Base-by-base conservation (phyloP, 2,329 filamentous ascomycete genomes). In the Fusarium sp. region DNA sequence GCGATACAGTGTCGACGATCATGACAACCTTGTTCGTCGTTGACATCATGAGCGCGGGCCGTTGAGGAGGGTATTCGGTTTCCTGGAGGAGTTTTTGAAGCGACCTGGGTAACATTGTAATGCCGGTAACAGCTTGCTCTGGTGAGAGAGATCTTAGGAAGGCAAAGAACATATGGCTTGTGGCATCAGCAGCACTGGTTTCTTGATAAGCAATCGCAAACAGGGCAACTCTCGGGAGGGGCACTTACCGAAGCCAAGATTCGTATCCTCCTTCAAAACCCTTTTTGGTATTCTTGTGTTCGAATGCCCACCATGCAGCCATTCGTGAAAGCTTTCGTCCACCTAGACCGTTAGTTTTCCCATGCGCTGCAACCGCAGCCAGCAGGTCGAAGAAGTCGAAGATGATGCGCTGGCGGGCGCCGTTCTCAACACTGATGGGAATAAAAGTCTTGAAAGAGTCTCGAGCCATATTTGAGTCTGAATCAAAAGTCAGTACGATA, bases 261-360 rank as follows among this genome's bases (percentile, higher is more conserved):
- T 92, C 92, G 80, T 99, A 99, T 55, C 95, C 94, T 40, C 93
- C 93, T 71, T 98, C 96, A 73, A 99, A 99, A 17, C 96, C 96
- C 76, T 92, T 95, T 41, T 92, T 92, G 8, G 89, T 89, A 76
- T 98, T 94, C 46, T 85, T 87, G 71, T 96, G 93, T 75, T 97
- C 95, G 77, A 99, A 99, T 1, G 95, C 94, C 96, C 96, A 99
- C 96, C 96, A 99, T 45, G 94, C 94, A 40, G 95, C 96, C 86
- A 97, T 93, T 70, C 96, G 89, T 11, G 96, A 98, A 55, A 99
- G 86, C 79, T 98, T 98, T 68, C 94, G 89, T 26, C 96, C 96
- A 63, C 94, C 93, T 67, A 99, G 88, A 43, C 96, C 96, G 77
- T 99, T 99, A 55, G 84, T 89, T 82, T 98, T 98, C 71, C 93